Evolutionary conservation across 2,329 filamentous ascomycete genomes (phyloP), one percentile per base, ranked within the genome.

Genomic region (Fusarium chaquense): DNA sequence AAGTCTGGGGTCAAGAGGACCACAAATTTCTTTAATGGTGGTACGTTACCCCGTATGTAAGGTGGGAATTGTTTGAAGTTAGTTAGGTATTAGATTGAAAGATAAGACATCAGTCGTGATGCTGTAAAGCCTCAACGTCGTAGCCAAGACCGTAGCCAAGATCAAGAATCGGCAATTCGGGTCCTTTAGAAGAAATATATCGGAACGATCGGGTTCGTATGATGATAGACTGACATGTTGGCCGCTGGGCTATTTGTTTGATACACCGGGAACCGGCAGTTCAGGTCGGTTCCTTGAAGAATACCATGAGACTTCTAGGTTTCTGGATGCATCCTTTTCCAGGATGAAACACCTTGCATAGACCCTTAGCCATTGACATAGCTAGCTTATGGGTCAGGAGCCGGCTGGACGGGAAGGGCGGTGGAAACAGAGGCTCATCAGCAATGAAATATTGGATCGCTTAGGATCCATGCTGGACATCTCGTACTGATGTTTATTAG

Each of bases 221-320:
- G 52, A 46, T 53, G 63, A 59, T 35, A 40, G 55, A 60, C 52
- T 55, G 28, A 47, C 54, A 57, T 53, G 44, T 52, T 63, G 61
- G 67, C 40, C 67, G 50, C 60, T 56, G 50, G 46, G 41, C 63
- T 58, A 54, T 63, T 47, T 60, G 55, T 59, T 46, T 50, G 46
- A 56, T 54, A 54, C n/a, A 54, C n/a, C 33, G 18, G 43, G 58
- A 69, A 71, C 70, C 70, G 70, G 65, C 72, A 70, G 49, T 71
- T 60, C 33, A 59, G 67, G 53, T 64, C 41, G 41, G 41, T 44
- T 44, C 44, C 47, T 55, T 50, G 58, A 53, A 28, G 54, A 54
- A 50, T 49, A 36, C 40, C 40, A 52, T 20, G 15, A 24, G 11
- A 45, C 26, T 41, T 22, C 33, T 36, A 49, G 26, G 59, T 13